These are phyloP conservation scores for Choanephora cucurbitarum DNA, from an alignment of 371 early-diverging fungal species.

Conservation along the genomic window DNA sequence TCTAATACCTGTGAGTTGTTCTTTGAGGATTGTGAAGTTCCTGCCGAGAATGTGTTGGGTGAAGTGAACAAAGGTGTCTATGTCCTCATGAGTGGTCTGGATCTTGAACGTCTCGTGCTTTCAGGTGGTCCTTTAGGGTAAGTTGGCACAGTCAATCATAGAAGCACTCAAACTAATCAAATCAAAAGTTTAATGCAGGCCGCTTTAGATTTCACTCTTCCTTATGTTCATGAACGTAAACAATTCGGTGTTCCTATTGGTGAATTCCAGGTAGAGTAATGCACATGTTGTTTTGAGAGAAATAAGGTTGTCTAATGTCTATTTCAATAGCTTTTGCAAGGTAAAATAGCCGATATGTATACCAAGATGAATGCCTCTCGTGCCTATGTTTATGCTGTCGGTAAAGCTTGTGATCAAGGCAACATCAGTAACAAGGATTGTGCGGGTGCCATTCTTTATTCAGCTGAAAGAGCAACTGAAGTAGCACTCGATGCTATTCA, in stretches of 20 bases:
- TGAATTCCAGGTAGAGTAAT: constrained; percentile 74
- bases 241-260: constrained; percentile 91
- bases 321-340: constrained; percentile 76
- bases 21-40: constrained; percentile 94
- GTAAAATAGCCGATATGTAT: constrained; percentile 97
- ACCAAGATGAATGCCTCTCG: constrained; percentile 92
- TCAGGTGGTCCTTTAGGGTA: constrained; percentile 93
- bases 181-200: constrained; percentile 82
- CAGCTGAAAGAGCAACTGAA: constrained; percentile 96
- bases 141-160: background rate
- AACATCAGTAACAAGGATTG: constrained; percentile 89
- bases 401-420: constrained; percentile 84
- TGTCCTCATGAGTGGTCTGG: constrained; percentile 95
- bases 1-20: constrained; percentile 95
- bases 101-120: constrained; percentile 90
- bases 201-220: constrained; percentile 80
- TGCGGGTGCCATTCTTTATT: constrained; percentile 94
- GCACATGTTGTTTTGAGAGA: background rate
- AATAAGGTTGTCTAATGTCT: background rate
- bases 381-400: constrained; percentile 92
- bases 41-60: constrained; percentile 91
- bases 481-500: constrained; percentile 95
- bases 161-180: background rate
- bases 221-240: constrained; percentile 88
- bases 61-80: constrained; percentile 91